These are phyloP conservation scores for Mycena metata DNA, from an alignment of 768 basidiomycete species.

Conservation along the genomic window DNA sequence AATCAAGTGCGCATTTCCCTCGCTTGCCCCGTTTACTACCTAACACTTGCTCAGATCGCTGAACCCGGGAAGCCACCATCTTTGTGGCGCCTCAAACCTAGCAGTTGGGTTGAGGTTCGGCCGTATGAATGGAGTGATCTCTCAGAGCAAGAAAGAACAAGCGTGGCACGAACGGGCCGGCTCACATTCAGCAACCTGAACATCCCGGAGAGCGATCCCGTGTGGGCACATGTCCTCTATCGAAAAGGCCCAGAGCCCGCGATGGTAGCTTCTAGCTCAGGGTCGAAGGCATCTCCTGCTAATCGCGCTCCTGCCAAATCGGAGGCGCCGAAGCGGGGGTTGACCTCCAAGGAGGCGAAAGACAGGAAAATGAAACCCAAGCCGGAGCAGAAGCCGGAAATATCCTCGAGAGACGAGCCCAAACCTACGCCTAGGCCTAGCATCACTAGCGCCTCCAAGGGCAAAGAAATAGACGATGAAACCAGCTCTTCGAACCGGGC, in stretches of 20 bases:
- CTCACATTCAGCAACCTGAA: slow-evolving; percentile 61
- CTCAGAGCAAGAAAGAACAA: slow-evolving; percentile 59
- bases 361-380: slow-evolving; percentile 61
- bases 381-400: slow-evolving; percentile 55
- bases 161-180: slow-evolving; percentile 68
- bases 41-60: slow-evolving; percentile 58
- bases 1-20: slow-evolving; percentile 24
- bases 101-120: slow-evolving; percentile 77
- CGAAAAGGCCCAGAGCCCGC: slow-evolving; percentile 38
- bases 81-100: slow-evolving; percentile 67
- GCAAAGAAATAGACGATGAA: slow-evolving; percentile 36
- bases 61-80: slow-evolving; percentile 57
- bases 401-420: slow-evolving; percentile 65
- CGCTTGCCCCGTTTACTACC: background rate
- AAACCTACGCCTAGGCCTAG: slow-evolving; percentile 42
- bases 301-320: slow-evolving; percentile 33
- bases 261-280: slow-evolving; percentile 21
- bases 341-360: slow-evolving; percentile 61
- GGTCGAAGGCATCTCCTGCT: slow-evolving; percentile 32
- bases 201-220: slow-evolving; percentile 70
- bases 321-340: slow-evolving; percentile 59
- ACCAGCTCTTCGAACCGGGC: slow-evolving; percentile 19
- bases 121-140: slow-evolving; percentile 73
- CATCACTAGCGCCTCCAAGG: slow-evolving; percentile 41
- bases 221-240: slow-evolving; percentile 70